Base-by-base conservation (phyloP, 306 rosid species). In the Rubus idaeus region DNA sequence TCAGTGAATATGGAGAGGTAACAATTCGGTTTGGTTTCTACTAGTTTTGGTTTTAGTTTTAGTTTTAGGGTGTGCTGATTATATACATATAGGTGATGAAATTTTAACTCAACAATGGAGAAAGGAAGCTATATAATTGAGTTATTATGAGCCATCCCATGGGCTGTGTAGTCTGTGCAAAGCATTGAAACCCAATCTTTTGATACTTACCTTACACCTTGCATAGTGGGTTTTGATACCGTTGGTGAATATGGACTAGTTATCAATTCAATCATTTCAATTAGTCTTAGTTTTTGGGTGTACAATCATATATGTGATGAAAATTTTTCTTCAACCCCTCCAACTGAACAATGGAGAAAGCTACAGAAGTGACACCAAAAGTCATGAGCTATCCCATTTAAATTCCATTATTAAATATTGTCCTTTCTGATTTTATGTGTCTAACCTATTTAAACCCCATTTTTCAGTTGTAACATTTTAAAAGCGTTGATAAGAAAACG, bases 1-100 rank as follows among this genome's bases (percentile, higher is more conserved):
- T 91, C 77, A 81, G 83, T 40, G 99, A 96, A 71, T 80, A 82
- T 77, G 96, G 97, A 42, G 89, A 88, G 92, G 98, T 89, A 30
- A 30, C 35, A 30, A 30, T 30, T 30, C 35, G 2, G 35, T 30
- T 30, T 30, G 35, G 35, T 30, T 30, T 30, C 35, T 30, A 30
- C 35, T 30, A 23, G 11, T 62, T 42, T 30, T 30, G 35, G 35
- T 30, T 12, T 8, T 13, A 4, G 46, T 30, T 12, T 8, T 13
- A 4, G 46, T 41, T 41, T 3, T 20, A 21, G 75, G 47, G 6
- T 52, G 46, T 53, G 9, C 12, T n/a, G 0, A 0, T 52, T 39
- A 16, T 39, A 30, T 30, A 30, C 35, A 37, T n/a, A 77, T 65
- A 83, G 18, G 12, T 20, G 26, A 6, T 3, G 30, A 55, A 51